Percentiles rank a stretch among this genome's conserved stretches.
Conservation (phyloP, 768 basidiomycete genomes). For the Phanerochaete sordida region DNA sequence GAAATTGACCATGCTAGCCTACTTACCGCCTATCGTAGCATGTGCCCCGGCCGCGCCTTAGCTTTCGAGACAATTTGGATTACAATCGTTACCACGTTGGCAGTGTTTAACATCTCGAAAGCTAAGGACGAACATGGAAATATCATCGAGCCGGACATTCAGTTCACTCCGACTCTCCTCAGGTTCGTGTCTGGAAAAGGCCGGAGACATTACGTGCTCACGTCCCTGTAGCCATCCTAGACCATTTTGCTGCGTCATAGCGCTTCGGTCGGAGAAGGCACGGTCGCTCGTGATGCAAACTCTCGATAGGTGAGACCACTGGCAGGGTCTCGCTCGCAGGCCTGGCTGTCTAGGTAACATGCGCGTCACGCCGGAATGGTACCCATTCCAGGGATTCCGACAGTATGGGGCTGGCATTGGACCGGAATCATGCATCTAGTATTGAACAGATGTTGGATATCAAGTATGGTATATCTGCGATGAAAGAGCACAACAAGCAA, state of each 20-base stretch:
- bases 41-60: conserved; percentile 23
- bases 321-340: too few relatives aligned
- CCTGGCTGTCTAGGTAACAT: too few relatives aligned
- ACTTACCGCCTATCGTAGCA: conserved; percentile 5
- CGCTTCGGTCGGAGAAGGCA: conserved; percentile 25
- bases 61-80: conserved; percentile 22
- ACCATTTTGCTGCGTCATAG: conserved; percentile 19
- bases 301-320: conserved; percentile 11
- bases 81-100: conserved; percentile 18
- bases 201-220: background rate
- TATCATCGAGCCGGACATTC: conserved; percentile 25
- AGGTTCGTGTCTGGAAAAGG: conserved; percentile 18
- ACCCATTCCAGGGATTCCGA: too few relatives aligned
- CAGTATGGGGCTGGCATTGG: too few relatives aligned
- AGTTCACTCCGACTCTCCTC: conserved; percentile 30
- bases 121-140: conserved; percentile 15
- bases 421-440: too few relatives aligned
- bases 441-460: too few relatives aligned
- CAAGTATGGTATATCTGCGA: background rate
- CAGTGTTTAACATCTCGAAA: conserved; percentile 17
- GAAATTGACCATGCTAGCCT: background rate
- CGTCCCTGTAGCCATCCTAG: conserved; percentile 17
- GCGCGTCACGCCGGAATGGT: too few relatives aligned
- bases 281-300: conserved; percentile 30
- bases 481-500: background rate